Evolutionary conservation across 495 filamentous ascomycete genomes (phyloP).

Genomic region (Thermothielavioides terrestris): DNA sequence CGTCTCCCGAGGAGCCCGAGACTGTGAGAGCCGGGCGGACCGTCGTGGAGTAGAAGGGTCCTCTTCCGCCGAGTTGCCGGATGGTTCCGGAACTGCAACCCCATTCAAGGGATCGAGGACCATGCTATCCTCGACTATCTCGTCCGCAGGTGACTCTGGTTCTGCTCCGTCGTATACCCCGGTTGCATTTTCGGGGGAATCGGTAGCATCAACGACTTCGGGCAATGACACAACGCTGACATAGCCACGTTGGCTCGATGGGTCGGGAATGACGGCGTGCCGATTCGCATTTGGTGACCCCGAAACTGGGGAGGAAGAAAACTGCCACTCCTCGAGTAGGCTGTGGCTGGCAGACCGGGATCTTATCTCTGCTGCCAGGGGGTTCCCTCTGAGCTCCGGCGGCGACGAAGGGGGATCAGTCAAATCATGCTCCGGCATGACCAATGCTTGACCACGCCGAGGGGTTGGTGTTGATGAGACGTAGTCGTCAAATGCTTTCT

Average conservation of each 20-base stretch:
- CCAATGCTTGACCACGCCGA: conserved; percentile 35
- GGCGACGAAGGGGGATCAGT: conserved; percentile 47
- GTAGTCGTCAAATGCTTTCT: conserved; percentile 46
- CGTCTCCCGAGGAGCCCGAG: conserved; percentile 14
- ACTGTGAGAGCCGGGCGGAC: conserved; percentile 4
- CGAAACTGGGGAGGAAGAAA: conserved; percentile 39
- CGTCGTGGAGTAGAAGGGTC: conserved; percentile 16
- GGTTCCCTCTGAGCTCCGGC: conserved; percentile 45
- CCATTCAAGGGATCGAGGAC: conserved; percentile 5
- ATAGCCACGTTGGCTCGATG: conserved; percentile 8
- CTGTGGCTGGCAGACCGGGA: conserved; percentile 32
- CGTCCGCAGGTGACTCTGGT: conserved; percentile 4
- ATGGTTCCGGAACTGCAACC: not conserved
- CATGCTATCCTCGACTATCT: conserved; percentile 23
- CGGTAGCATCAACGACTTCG: conserved; percentile 4
- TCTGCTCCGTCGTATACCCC: conserved; percentile 4
- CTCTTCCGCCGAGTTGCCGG: not conserved
- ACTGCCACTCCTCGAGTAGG: conserved; percentile 37
- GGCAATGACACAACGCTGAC: conserved; percentile 13
- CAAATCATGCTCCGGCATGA: conserved; percentile 35
- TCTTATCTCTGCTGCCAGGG: conserved; percentile 38
- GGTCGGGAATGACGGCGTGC: conserved; percentile 11
- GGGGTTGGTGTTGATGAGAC: conserved; percentile 81
- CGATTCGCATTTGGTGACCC: conserved; percentile 30
- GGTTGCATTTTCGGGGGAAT: too few species aligned